Evolutionary conservation across 2,329 filamentous ascomycete species (phyloP).

Genomic region (Hirsutella minnesotensis): DNA sequence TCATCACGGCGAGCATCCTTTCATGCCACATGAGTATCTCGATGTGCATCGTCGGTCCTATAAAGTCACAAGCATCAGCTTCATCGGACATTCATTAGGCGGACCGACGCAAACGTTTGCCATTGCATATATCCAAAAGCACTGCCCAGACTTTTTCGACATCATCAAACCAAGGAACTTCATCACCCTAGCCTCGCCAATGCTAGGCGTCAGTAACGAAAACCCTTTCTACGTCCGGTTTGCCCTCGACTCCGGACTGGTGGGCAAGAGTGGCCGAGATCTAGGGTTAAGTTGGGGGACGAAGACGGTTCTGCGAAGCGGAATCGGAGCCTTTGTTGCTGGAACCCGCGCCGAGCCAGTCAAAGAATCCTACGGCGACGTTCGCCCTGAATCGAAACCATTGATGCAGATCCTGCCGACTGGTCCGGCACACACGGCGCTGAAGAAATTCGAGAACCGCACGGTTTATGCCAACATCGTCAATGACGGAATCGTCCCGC

Average conservation of each 20-base stretch:
- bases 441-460: conserved; percentile 79
- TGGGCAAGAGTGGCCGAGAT: conserved; percentile 89
- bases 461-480: conserved; percentile 96
- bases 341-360: conserved; percentile 54
- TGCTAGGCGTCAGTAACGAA: conserved; percentile 88
- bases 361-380: conserved; percentile 9
- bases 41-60: conserved; percentile 47
- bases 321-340: conserved; percentile 72
- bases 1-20: conserved; percentile 39
- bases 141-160: conserved; percentile 83
- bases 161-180: conserved; percentile 83
- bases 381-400: conserved; percentile 52
- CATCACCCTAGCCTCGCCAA: conserved; percentile 74
- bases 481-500: conserved; percentile 91
- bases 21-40: conserved; percentile 43
- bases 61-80: conserved; percentile 87
- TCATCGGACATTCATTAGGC: conserved; percentile 83
- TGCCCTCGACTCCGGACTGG: conserved; percentile 87
- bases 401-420: conserved; percentile 80
- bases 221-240: conserved; percentile 97
- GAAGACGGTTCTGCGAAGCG: conserved; percentile 70
- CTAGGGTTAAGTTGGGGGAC: conserved; percentile 89
- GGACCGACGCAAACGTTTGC: conserved; percentile 85
- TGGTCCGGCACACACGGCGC: conserved; percentile 78
- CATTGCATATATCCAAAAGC: conserved; percentile 91